Evolutionary conservation across 352 stramenopile genomes (phyloP).

Genomic region (Hyaloperonospora brassicae): DNA sequence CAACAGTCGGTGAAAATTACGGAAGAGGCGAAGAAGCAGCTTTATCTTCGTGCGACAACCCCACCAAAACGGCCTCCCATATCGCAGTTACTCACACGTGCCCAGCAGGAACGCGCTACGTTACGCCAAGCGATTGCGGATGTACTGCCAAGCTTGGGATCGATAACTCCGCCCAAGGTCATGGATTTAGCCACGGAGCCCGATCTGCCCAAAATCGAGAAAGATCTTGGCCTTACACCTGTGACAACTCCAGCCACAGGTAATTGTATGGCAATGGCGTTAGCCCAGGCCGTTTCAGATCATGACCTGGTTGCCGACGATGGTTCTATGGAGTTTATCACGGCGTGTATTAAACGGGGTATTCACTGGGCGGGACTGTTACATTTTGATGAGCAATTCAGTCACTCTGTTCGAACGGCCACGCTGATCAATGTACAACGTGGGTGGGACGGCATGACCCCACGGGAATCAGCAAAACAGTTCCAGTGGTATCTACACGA

Average conservation of each 20-base stretch:
- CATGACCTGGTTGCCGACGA: neutral
- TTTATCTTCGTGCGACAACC: too few species aligned
- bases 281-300: slow-evolving; percentile 4
- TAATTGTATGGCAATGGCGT: slow-evolving; percentile 11
- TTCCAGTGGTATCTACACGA: slow-evolving; percentile 12
- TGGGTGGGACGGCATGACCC: slow-evolving; percentile 1
- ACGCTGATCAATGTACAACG: neutral
- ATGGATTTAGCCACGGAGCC: too few species aligned
- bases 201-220: too few species aligned
- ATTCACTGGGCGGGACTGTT: neutral
- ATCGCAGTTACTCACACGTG: too few species aligned
- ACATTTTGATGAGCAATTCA: neutral
- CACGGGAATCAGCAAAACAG: slow-evolving; percentile 3
- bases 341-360: neutral
- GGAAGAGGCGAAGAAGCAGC: too few species aligned
- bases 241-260: neutral
- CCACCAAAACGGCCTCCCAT: too few species aligned
- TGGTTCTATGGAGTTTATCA: neutral
- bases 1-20: too few species aligned
- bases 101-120: too few species aligned
- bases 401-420: neutral
- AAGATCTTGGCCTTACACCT: too few species aligned
- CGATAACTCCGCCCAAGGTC: too few species aligned
- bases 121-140: too few species aligned
- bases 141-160: too few species aligned